phyloP scores from a whole-genome alignment of 257 asterid genomes.

The Voacanga thouarsii region DNA sequence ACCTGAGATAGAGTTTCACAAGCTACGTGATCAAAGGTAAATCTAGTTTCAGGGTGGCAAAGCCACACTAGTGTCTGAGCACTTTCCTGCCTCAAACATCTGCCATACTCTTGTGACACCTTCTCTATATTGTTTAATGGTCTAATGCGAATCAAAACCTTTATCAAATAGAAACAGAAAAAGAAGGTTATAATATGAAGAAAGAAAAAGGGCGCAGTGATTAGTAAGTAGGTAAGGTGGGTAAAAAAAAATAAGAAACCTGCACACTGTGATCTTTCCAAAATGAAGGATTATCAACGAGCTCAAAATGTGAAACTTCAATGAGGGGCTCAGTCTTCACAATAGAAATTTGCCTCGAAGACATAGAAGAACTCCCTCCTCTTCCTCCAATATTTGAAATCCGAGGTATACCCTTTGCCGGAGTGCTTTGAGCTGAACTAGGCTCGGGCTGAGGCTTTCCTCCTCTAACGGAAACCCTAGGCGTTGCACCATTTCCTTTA shows the following conservation, averaged over 20 bases:
- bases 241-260: conserved; percentile 30
- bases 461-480: conserved; percentile 28
- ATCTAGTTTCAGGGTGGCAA: conserved; percentile 76
- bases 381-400: conserved; percentile 38
- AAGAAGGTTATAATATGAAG: neutral
- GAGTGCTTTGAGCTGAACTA: conserved; percentile 56
- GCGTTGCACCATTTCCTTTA: conserved; percentile 25
- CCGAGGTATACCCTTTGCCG: conserved; percentile 32
- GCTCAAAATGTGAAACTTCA: conserved; percentile 60
- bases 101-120: conserved; percentile 62
- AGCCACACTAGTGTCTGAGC: conserved; percentile 60
- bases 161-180: conserved; percentile 8
- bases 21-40: conserved; percentile 82
- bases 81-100: conserved; percentile 77
- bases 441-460: conserved; percentile 42
- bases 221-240: neutral
- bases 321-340: conserved; percentile 26
- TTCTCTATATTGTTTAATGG: conserved; percentile 59
- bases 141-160: conserved; percentile 81
- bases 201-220: neutral
- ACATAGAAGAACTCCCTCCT: conserved; percentile 34
- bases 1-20: conserved; percentile 84
- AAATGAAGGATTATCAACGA: conserved; percentile 50
- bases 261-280: conserved; percentile 90
- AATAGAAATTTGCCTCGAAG: conserved; percentile 34